These are phyloP conservation scores for Dipteronia sinensis DNA, from an alignment of 345 rosid species.

Conservation along the genomic window DNA sequence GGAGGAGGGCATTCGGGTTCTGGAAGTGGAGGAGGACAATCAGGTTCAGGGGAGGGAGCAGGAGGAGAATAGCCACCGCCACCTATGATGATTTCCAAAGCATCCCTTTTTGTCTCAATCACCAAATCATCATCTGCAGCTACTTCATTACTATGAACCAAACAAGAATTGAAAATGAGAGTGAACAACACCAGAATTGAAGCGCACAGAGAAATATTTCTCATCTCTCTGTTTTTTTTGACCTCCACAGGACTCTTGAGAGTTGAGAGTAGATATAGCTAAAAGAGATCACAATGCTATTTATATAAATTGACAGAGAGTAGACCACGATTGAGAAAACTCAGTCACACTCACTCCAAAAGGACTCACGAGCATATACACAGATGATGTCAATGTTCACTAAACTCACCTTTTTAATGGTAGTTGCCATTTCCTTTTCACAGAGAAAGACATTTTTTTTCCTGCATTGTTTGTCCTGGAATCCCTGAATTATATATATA, in stretches of 20 bases:
- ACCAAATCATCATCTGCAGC: neutral
- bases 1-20: slow-evolving; percentile 8
- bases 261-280: too few species aligned
- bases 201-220: neutral
- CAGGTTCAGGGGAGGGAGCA: slow-evolving; percentile 7
- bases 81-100: slow-evolving; percentile 31
- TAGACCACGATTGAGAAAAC: neutral
- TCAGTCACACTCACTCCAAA: neutral
- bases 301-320: neutral
- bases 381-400: neutral
- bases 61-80: neutral
- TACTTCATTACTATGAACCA: neutral
- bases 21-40: slow-evolving; percentile 11
- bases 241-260: neutral
- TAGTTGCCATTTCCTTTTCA: slow-evolving; percentile 13
- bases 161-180: neutral
- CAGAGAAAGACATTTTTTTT: neutral
- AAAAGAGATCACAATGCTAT: too few species aligned
- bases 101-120: slow-evolving; percentile 17
- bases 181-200: slow-evolving; percentile 4
- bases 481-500: neutral
- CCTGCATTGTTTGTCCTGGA: neutral
- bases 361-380: neutral
- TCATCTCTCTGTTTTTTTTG: slow-evolving; percentile 16
- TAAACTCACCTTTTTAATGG: neutral